A percentile compares a stretch with the other conserved stretches of the same genome.
Conservation (phyloP, 208 protist species). For the Wallacemonas sp. region DNA sequence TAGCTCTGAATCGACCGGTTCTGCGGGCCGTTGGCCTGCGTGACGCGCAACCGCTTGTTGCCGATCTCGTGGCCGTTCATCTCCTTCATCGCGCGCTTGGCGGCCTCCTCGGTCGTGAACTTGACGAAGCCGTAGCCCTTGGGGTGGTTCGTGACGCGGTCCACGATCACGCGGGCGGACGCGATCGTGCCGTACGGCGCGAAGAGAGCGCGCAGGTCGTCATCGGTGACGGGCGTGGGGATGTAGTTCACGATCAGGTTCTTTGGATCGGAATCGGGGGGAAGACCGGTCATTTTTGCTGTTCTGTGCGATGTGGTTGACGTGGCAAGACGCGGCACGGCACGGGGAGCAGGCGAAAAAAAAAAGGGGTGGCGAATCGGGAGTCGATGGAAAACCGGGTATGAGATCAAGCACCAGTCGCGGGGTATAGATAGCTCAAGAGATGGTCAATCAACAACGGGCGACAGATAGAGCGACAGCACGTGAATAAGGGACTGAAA, state of each 20-base stretch:
- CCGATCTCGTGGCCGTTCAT: conserved; percentile 72
- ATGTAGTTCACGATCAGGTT: conserved; percentile 80
- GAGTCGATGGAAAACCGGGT: too few species aligned
- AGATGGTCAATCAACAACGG: too few species aligned
- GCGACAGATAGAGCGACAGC: not conserved
- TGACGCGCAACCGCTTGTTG: conserved; percentile 70
- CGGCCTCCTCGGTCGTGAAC: conserved; percentile 52
- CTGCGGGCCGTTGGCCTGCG: conserved; percentile 46
- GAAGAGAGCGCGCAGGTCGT: conserved; percentile 44
- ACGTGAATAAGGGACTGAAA: not conserved
- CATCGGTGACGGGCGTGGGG: conserved; percentile 56
- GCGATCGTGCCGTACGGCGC: conserved; percentile 40
- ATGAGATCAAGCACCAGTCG: too few species aligned
- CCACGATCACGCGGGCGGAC: conserved; percentile 57
- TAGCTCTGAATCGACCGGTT: conserved; percentile 23
- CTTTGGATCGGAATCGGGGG: conserved; percentile 33
- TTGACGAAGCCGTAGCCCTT: conserved; percentile 84
- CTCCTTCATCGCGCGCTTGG: conserved; percentile 38
- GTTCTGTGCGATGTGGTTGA: too few species aligned
- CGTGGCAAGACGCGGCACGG: too few species aligned
- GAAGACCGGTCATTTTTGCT: not conserved
- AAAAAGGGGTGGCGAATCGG: too few species aligned
- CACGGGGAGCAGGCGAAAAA: not conserved
- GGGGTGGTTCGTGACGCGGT: conserved; percentile 50
- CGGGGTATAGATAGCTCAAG: too few species aligned